Evolutionary conservation across 2,329 filamentous ascomycete species (phyloP), one percentile per base, ranked within the genome.

Genomic region (Mycosphaerella sp.): DNA sequence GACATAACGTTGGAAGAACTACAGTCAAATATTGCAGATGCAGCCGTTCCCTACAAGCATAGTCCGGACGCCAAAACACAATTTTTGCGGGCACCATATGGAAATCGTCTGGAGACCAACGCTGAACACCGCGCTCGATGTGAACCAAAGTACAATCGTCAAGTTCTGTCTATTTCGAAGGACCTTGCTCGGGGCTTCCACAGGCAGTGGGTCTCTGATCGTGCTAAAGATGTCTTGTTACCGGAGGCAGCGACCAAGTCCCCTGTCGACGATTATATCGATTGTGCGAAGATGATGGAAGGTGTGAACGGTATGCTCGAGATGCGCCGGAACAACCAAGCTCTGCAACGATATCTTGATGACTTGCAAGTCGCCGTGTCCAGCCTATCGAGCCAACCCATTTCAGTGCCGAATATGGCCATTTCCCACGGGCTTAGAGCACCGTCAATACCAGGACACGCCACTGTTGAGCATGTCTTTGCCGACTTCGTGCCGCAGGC

Each of bases 61-160:
- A 56, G 44, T 6, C 54, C 54, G 21, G 54, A 45, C 31, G 49
- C 42, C 2, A 42, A 11, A 4, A 17, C 45, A n/a, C 26, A 29
- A 7, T 29, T 29, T 4, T 7, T 29, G 26, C 26, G 26, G 26
- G 26, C 26, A 4, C 26, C 26, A 29, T 29, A 29, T 29, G 26
- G 26, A 3, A 29, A 29, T 7, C 26, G 26, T 29, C 6, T 29
- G 26, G 26, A 29, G 26, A 29, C 5, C 6, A 29, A 1, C 5
- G 26, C 5, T 7, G 26, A 29, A 29, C 26, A 29, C 26, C 26
- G 26, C 26, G 26, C 26, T 29, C 26, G 26, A 29, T 29, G 26
- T 29, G 26, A 29, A 7, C 26, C 26, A 6, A 29, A 6, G 6
- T 29, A 29, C 26, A 29, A 29, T 29, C 26, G 26, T 7, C 26